Evolutionary conservation across 2,329 filamentous ascomycete genomes (phyloP).

Genomic region (Calonectria pteridis): DNA sequence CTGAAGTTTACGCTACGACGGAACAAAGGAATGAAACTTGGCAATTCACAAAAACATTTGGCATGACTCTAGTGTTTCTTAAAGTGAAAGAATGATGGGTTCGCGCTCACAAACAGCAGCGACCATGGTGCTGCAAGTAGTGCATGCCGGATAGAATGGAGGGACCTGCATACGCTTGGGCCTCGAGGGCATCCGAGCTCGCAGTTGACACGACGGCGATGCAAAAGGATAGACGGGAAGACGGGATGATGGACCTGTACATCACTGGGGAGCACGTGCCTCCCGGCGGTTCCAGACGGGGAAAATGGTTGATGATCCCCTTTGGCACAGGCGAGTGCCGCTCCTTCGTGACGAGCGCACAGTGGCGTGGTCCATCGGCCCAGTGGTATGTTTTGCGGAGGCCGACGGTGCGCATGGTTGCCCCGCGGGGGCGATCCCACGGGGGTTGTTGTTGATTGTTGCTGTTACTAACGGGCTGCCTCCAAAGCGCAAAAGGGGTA

Average conservation of each 20-base stretch:
- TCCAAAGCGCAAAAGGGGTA: neutral
- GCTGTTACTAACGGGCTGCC: neutral
- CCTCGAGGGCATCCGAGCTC: constrained; percentile 11
- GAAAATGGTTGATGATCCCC: neutral
- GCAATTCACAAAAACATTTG: constrained; percentile 10
- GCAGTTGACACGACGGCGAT: constrained; percentile 3
- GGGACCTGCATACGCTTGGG: constrained; percentile 11
- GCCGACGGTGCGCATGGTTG: neutral
- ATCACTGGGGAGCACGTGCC: constrained; percentile 7
- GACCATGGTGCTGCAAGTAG: neutral
- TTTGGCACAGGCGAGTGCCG: neutral
- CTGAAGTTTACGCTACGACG: constrained; percentile 13
- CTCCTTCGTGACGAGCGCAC: neutral
- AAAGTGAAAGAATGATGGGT: neutral
- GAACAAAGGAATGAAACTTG: neutral
- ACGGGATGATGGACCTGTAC: neutral
- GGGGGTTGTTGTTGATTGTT: neutral
- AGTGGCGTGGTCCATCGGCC: neutral
- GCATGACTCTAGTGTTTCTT: neutral
- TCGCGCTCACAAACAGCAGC: neutral
- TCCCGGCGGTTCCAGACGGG: neutral
- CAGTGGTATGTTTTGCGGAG: neutral
- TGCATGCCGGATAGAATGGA: neutral
- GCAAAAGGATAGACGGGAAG: neutral
- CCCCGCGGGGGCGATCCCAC: neutral